phyloP scores from a whole-genome alignment of 2,329 filamentous ascomycete species.

The Helicocarpus griseus region DNA sequence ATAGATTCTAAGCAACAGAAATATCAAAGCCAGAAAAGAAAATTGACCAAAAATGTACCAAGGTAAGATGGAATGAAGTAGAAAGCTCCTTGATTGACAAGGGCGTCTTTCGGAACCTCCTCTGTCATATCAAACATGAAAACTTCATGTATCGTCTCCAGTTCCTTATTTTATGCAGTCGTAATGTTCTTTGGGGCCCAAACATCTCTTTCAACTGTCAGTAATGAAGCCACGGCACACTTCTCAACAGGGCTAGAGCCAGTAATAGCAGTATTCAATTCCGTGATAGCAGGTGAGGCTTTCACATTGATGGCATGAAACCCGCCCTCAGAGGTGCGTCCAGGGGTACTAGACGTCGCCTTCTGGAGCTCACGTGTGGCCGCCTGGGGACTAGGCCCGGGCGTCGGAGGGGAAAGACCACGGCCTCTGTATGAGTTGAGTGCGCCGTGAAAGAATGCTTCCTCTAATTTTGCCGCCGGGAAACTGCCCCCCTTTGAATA shows the following conservation, averaged over 20 bases:
- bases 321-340: conserved; percentile 4
- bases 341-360: not conserved
- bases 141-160: no score
- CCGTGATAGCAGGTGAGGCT: not conserved
- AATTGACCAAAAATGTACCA: not conserved
- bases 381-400: conserved; percentile 14
- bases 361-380: conserved; percentile 10
- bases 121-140: no score
- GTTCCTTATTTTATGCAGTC: not conserved
- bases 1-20: no score
- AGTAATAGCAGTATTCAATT: conserved; percentile 3
- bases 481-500: conserved; percentile 37
- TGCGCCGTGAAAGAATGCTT: conserved; percentile 14
- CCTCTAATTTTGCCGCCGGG: conserved; percentile 15
- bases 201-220: conserved; percentile 16
- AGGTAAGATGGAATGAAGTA: not conserved
- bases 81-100: no score
- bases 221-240: conserved; percentile 17
- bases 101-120: no score
- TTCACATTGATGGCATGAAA: conserved; percentile 14
- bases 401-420: conserved; percentile 16
- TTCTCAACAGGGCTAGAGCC: conserved; percentile 12
- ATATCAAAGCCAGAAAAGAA: not conserved
- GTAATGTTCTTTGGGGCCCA: conserved; percentile 7
- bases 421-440: conserved; percentile 5